These are phyloP conservation scores for Exophiala sp. DNA, from an alignment of 2,329 filamentous ascomycete species.

Conservation along the genomic window DNA sequence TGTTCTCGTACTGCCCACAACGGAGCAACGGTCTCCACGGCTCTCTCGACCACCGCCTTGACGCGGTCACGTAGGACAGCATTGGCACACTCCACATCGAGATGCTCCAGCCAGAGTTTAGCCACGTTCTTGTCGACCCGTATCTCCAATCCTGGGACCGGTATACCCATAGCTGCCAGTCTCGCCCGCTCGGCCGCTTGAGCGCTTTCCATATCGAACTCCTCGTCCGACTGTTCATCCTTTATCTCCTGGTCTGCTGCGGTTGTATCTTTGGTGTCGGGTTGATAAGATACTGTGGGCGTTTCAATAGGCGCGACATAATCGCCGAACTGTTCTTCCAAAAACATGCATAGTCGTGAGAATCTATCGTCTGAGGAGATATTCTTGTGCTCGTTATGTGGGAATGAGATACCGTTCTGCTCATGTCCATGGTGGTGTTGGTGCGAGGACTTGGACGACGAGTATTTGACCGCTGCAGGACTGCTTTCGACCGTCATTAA, in stretches of 20 bases:
- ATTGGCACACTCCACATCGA: constrained; percentile 84
- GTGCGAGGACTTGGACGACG: constrained; percentile 59
- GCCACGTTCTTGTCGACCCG: constrained; percentile 83
- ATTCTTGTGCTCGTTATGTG: constrained; percentile 69
- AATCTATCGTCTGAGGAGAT: constrained; percentile 72
- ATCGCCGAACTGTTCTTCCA: constrained; percentile 94
- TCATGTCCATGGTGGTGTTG: constrained; percentile 38
- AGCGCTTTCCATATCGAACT: constrained; percentile 51
- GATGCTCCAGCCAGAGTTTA: constrained; percentile 83
- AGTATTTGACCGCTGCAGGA: constrained; percentile 78
- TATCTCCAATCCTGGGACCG: constrained; percentile 84
- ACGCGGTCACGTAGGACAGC: constrained; percentile 78
- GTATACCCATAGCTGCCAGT: constrained; percentile 78
- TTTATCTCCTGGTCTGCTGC: constrained; percentile 19
- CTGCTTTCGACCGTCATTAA: constrained; percentile 89
- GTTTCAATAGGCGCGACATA: constrained; percentile 72
- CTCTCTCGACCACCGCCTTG: constrained; percentile 82
- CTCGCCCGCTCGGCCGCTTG: constrained; percentile 68
- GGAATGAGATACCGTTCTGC: constrained; percentile 25
- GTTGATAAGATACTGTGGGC: constrained; percentile 48
- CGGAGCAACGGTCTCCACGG: constrained; percentile 79
- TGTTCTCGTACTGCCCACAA: constrained; percentile 45
- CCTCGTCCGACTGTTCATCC: constrained; percentile 38
- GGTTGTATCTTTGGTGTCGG: constrained; percentile 35
- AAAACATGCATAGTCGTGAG: constrained; percentile 85